A percentile compares a stretch with the other conserved stretches of the same genome.
Evolutionary conservation across 495 filamentous ascomycete genomes (phyloP).

Genomic region (Bryoglossum gracile): DNA sequence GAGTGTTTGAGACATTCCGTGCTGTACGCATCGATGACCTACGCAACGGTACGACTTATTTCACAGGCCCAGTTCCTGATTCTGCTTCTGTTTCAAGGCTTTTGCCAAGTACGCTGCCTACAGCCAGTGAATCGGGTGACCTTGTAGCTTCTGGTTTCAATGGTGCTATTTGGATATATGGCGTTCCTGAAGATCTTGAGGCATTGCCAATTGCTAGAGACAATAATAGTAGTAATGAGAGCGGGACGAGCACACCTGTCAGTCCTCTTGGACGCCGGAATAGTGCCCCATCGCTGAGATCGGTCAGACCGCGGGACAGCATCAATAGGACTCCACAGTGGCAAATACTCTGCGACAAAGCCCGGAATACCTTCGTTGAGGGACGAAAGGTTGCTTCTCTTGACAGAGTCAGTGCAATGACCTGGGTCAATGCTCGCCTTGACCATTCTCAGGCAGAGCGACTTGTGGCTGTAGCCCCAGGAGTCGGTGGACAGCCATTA

Average conservation of each 20-base stretch:
- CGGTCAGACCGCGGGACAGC: slow-evolving; percentile 10
- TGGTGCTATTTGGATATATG: slow-evolving; percentile 72
- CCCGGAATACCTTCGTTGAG: slow-evolving; percentile 54
- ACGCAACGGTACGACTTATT: slow-evolving; percentile 72
- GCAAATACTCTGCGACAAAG: slow-evolving; percentile 60
- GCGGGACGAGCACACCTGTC: slow-evolving; percentile 26
- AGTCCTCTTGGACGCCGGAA: slow-evolving; percentile 21
- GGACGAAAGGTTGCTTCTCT: slow-evolving; percentile 51
- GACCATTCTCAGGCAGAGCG: slow-evolving; percentile 46
- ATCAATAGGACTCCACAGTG: slow-evolving; percentile 49
- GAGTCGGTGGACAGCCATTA: slow-evolving; percentile 52
- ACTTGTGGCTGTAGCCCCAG: slow-evolving; percentile 68
- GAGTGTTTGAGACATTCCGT: slow-evolving; percentile 67
- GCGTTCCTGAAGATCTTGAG: slow-evolving; percentile 67
- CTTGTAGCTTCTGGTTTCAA: slow-evolving; percentile 71
- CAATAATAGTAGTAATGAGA: slow-evolving; percentile 19
- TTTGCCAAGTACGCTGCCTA: slow-evolving; percentile 60
- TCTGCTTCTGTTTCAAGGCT: slow-evolving; percentile 36
- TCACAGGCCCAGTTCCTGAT: slow-evolving; percentile 58
- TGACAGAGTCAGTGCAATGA: slow-evolving; percentile 49
- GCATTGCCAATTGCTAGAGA: slow-evolving; percentile 27
- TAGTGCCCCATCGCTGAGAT: slow-evolving; percentile 22
- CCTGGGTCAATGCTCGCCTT: slow-evolving; percentile 50
- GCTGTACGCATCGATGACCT: slow-evolving; percentile 67
- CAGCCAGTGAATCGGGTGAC: slow-evolving; percentile 59